phyloP scores from a whole-genome alignment of 2,329 filamentous ascomycete species.

The Xenoacremonium recifei region DNA sequence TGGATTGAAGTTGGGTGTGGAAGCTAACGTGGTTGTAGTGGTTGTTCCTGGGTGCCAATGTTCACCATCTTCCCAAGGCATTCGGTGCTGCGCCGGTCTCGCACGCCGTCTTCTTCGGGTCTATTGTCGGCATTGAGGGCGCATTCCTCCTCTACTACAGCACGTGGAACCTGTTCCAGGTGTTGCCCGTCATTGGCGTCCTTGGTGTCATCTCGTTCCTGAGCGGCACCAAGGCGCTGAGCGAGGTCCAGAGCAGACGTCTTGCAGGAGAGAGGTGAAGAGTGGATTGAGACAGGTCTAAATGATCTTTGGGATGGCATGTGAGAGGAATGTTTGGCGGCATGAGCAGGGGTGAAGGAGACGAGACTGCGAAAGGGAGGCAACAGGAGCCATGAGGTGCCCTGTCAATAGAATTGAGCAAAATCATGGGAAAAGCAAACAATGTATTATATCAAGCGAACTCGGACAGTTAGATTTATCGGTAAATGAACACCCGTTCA shows the following conservation, averaged over 20 bases:
- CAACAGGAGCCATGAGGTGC: no score
- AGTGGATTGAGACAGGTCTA: background rate
- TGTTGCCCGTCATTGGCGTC: conserved; percentile 68
- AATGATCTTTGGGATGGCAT: background rate
- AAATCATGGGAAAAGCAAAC: no score
- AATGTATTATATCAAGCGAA: no score
- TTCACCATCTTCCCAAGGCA: conserved; percentile 74
- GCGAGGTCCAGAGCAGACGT: conserved; percentile 87
- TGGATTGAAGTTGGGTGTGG: background rate
- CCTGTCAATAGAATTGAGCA: no score
- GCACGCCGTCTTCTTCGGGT: conserved; percentile 82
- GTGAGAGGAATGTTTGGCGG: no score
- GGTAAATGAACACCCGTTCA: no score
- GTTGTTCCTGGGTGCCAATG: conserved; percentile 78
- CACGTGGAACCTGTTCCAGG: conserved; percentile 88
- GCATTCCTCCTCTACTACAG: conserved; percentile 96
- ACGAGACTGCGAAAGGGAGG: no score
- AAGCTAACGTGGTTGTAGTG: conserved; percentile 55
- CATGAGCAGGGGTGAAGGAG: no score
- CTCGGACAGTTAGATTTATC: no score
- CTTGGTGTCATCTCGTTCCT: conserved; percentile 74
- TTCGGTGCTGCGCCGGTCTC: conserved; percentile 74
- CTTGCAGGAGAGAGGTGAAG: conserved; percentile 66
- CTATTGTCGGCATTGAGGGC: conserved; percentile 81
- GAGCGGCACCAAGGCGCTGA: conserved; percentile 84